Base-by-base conservation (phyloP, 495 filamentous ascomycete genomes). In the Aspergillus ellipticus region DNA sequence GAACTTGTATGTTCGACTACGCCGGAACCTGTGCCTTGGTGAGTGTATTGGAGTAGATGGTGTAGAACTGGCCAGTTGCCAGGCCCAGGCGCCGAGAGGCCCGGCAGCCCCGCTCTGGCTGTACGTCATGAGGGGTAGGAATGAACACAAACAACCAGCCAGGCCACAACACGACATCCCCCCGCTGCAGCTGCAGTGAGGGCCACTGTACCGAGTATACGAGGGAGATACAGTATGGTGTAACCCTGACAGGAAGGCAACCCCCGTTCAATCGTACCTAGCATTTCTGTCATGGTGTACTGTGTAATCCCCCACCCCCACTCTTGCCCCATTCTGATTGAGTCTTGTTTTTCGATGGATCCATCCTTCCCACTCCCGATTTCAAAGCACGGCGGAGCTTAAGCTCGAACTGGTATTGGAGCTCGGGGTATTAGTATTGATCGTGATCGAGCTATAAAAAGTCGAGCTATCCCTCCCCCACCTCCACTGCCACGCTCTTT, bases 281-380 rank as follows among this genome's bases (percentile, higher is more conserved):
- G 31, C 31, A 33, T 9, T 33, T 33, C 31, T 33, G 31, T n/a
- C 24, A 28, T 28, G 24, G 24, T 28, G 4, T 7, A 28, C 7
- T 3, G 24, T 28, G 24, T 28, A 28, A 3, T 39, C n/a, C 46
- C 29, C 37, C 46, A 48, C 46, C 59, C 55, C 58, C 58, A 53
- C 53, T 56, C 22, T 53, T 52, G 42, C 22, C 24, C 35, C 6
- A n/a, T 39, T 39, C 21, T 47, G 43, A 47, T 47, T 47, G 22
- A 46, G 7, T 19, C 37, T 16, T 21, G 1, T 21, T 42, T 20
- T 7, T 6, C 42, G 37, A 19, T 13, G 53, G 47, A 42, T n/a
- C 41, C 17, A 21, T 48, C 16, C 28, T 49, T 42, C 42, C 59
- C 54, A 55, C 51, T 51, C 24, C 51, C 58, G 59, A 62, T 62